phyloP scores from a whole-genome alignment of 2,329 filamentous ascomycete genomes.

The Fusarium goolgardi region DNA sequence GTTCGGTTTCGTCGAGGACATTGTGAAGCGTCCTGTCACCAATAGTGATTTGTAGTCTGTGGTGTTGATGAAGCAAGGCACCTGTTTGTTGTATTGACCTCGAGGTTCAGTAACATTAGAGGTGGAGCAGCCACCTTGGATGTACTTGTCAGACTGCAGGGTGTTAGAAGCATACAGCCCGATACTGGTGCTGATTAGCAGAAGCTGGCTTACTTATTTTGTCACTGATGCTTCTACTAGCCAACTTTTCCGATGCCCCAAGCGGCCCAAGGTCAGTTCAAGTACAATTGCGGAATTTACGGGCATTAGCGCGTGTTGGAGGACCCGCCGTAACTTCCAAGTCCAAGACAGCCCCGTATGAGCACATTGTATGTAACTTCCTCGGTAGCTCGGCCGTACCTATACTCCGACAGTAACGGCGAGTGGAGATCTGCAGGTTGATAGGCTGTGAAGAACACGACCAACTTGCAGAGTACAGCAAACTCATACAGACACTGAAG shows the following conservation, averaged over 20 bases:
- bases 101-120: not conserved
- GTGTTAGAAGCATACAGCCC: not conserved
- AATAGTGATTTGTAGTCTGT: slow-evolving; percentile 29
- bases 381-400: not conserved
- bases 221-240: not conserved
- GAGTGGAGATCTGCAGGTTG: not conserved
- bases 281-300: slow-evolving; percentile 1
- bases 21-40: slow-evolving; percentile 39
- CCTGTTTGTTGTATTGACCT: slow-evolving; percentile 21
- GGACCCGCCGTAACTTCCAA: slow-evolving; percentile 2
- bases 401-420: not conserved
- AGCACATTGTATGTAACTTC: slow-evolving; percentile 17
- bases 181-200: not conserved
- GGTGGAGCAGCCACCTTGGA: slow-evolving; percentile 6
- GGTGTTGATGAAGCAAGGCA: slow-evolving; percentile 28
- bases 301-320: slow-evolving; percentile 16
- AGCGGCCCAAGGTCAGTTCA: not conserved
- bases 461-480: not conserved
- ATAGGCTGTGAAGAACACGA: not conserved
- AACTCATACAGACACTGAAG: not conserved
- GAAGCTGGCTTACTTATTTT: not conserved
- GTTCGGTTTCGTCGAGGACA: slow-evolving; percentile 33
- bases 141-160: slow-evolving; percentile 7
- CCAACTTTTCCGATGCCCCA: not conserved
- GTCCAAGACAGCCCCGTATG: not conserved